Evolutionary conservation across 1,284 basidiomycete genomes (phyloP), one percentile per base, ranked within the genome.

Genomic region (Thecaphora frezii): DNA sequence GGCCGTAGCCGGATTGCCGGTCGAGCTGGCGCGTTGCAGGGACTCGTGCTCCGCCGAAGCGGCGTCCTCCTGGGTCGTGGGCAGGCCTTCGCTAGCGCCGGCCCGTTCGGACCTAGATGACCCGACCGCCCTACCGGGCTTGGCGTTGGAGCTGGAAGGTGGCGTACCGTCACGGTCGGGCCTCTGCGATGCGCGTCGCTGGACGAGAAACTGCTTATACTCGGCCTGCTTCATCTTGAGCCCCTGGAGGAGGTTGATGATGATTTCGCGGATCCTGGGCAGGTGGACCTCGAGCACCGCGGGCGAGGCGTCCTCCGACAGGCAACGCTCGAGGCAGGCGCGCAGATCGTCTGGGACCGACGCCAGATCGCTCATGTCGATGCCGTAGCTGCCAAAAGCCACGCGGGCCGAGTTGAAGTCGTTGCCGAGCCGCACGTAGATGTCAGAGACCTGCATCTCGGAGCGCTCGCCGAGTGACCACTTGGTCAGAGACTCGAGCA

Each of bases 401-500:
- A 88, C 85, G 37, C 93, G 90, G 24, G 93, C 93, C 19, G 87
- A 86, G 78, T 97, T 97, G 83, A 98, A 97, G 76, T 97, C 93
- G 80, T 98, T 97, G 21, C 94, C 94, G 19, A 98, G 84, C 44
- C 88, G 86, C 49, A 98, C 96, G 80, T 98, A 98, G 54, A 96
- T 89, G 80, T 97, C 91, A 82, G 92, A 96, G 69, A 98, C 93
- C 70, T 90, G 83, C 14, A 82, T 83, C 77, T 98, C 94, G 50
- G 86, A 84, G 58, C 90, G 84, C 60, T 87, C 83, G 44, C 86
- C 82, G 51, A 85, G 46, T 12, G 72, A 73, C 76, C 76, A 78
- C 81, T 87, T 83, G 12, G 91, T 93, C 54, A 98, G 84, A 0
- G 90, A 86, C 78, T 97, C 93, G 39, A 98, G 85, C 24, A 98